These are phyloP conservation scores for Aspergillus ostianus DNA, from an alignment of 495 filamentous ascomycete genomes.

Conservation along the genomic window DNA sequence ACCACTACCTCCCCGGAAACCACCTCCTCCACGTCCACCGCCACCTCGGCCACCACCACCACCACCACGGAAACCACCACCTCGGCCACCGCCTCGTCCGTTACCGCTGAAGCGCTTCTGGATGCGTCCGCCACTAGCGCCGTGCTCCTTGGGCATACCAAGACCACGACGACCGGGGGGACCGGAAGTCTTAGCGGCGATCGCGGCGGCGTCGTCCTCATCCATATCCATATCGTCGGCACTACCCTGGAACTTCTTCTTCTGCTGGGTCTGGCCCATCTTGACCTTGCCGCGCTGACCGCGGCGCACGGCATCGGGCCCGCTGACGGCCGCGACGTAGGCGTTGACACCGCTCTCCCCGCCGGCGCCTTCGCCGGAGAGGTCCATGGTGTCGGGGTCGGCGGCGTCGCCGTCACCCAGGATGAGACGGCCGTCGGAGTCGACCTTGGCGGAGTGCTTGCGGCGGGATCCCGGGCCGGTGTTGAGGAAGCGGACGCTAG, in stretches of 20 bases:
- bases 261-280: slow-evolving; percentile 66
- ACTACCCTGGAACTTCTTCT: slow-evolving; percentile 52
- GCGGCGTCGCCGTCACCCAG: slow-evolving; percentile 58
- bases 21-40: slow-evolving; percentile 18
- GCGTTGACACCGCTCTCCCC: slow-evolving; percentile 70
- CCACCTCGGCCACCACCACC: slow-evolving; percentile 20
- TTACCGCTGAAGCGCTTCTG: slow-evolving; percentile 29
- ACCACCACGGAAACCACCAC: slow-evolving; percentile 19
- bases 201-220: slow-evolving; percentile 38
- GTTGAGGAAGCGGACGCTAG: slow-evolving; percentile 54
- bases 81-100: slow-evolving; percentile 8
- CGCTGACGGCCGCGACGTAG: slow-evolving; percentile 86
- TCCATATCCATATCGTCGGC: slow-evolving; percentile 70
- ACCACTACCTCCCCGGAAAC: slow-evolving; percentile 4
- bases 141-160: slow-evolving; percentile 45
- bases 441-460: slow-evolving; percentile 62
- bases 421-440: slow-evolving; percentile 86
- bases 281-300: slow-evolving; percentile 85
- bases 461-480: slow-evolving; percentile 39
- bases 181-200: slow-evolving; percentile 11
- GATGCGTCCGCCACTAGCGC: slow-evolving; percentile 37
- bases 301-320: slow-evolving; percentile 75
- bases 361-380: slow-evolving; percentile 36
- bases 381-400: slow-evolving; percentile 59
- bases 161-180: slow-evolving; percentile 39